Evolutionary conservation across 495 filamentous ascomycete genomes (phyloP).

Genomic region (Astrothelium macrocarpum): DNA sequence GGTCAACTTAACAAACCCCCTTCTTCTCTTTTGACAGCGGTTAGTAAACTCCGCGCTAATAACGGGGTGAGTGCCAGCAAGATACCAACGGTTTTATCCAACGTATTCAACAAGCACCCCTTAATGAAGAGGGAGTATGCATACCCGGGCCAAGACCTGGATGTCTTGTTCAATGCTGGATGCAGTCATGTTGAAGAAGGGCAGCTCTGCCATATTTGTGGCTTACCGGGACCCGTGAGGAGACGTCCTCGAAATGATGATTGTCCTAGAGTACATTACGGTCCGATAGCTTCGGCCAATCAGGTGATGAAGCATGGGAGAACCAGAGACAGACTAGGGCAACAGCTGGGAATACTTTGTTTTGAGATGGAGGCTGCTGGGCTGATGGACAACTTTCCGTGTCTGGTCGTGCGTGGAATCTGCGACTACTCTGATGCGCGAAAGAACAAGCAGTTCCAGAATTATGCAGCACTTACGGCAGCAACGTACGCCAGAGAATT

Average conservation of each 20-base stretch:
- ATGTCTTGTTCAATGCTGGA: conserved; percentile 7
- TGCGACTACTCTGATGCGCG: conserved; percentile 33
- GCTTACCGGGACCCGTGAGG: background rate
- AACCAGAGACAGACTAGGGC: conserved; percentile 10
- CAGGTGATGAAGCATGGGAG: conserved; percentile 27
- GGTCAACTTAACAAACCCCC: conserved; percentile 8
- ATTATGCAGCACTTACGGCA: conserved; percentile 27
- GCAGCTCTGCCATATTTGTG: conserved; percentile 2
- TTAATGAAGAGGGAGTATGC: no score
- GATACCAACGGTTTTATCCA: no score
- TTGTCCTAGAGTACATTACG: conserved; percentile 26
- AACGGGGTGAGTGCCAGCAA: background rate
- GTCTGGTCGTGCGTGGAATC: conserved; percentile 30
- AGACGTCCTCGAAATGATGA: no score
- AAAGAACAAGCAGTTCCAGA: conserved; percentile 33
- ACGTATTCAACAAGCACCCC: no score
- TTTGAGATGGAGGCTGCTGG: conserved; percentile 27
- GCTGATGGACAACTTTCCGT: conserved; percentile 18
- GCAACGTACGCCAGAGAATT: conserved; percentile 30
- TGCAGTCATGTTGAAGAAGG: conserved; percentile 7
- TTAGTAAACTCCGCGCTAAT: conserved; percentile 2
- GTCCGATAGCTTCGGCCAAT: conserved; percentile 35
- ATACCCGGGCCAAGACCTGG: background rate
- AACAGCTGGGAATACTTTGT: conserved; percentile 14
- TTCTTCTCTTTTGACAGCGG: background rate